Conservation (phyloP, 768 basidiomycete species). For the Pleurotus citrinopileatus region DNA sequence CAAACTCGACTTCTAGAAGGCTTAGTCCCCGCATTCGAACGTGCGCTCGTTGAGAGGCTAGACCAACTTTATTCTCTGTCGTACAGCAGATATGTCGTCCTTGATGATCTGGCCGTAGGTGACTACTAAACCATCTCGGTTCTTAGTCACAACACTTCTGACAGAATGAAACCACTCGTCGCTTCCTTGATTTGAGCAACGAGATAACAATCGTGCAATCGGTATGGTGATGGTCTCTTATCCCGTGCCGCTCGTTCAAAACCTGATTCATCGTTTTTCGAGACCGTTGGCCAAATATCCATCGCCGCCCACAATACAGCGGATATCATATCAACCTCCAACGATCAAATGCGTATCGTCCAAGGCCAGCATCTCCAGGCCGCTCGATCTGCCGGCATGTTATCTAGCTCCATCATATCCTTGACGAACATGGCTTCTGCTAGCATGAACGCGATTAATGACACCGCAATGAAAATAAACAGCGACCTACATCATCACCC, state of each 20-base stretch:
- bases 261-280: no score
- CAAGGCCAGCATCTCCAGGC: slow-evolving; percentile 1
- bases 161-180: no score
- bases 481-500: not conserved
- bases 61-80: not conserved
- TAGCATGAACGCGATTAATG: not conserved
- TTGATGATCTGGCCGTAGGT: not conserved
- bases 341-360: not conserved
- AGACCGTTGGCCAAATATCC: slow-evolving; percentile 1
- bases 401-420: not conserved
- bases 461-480: not conserved
- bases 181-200: no score
- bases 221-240: no score
- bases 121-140: not conserved
- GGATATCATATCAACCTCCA: not conserved
- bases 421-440: not conserved
- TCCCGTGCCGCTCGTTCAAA: no score
- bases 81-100: not conserved
- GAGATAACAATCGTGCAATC: no score
- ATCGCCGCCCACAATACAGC: not conserved
- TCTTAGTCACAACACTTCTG: not conserved
- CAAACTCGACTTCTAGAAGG: not conserved
- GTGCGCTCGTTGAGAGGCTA: not conserved
- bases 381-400: not conserved
- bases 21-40: not conserved